A percentile compares a stretch with the other conserved stretches of the same genome.
Conservation (phyloP, 202 grass and related monocot species). For the Zizania palustris region DNA sequence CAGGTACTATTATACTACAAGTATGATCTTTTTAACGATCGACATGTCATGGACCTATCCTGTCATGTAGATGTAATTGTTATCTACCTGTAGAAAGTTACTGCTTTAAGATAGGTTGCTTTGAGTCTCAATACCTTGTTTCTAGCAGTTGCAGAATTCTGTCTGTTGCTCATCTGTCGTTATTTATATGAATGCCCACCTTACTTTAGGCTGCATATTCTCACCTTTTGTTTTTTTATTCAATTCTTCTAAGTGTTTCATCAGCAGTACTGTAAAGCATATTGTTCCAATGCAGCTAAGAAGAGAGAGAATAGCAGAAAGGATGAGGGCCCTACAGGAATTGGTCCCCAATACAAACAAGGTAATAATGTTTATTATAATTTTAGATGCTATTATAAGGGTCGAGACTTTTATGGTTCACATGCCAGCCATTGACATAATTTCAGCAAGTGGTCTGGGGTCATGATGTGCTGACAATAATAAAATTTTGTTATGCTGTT, state of each 20-base stretch:
- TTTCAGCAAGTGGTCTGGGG: conserved; percentile 41
- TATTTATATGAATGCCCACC: background rate
- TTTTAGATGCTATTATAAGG: conserved; percentile 41
- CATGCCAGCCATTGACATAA: conserved; percentile 51
- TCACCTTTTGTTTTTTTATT: conserved; percentile 2
- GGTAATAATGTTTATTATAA: conserved; percentile 52
- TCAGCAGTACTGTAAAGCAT: conserved; percentile 45
- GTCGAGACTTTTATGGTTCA: conserved; percentile 39
- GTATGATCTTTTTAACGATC: conserved; percentile 25
- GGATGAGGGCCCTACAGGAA: conserved; percentile 93
- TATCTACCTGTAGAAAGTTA: conserved; percentile 18
- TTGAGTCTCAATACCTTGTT: conserved; percentile 29
- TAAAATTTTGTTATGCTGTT: conserved; percentile 15
- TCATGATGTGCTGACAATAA: conserved; percentile 41
- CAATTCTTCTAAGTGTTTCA: conserved; percentile 31
- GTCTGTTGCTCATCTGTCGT: conserved; percentile 3
- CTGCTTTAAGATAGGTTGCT: conserved; percentile 7
- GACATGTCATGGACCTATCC: conserved; percentile 20
- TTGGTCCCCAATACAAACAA: conserved; percentile 99
- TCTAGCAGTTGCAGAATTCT: conserved; percentile 11
- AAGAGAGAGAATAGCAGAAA: conserved; percentile 99
- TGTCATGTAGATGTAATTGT: conserved; percentile 2
- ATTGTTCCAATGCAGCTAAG: conserved; percentile 70
- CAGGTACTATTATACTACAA: conserved; percentile 18
- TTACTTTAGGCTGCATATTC: conserved; percentile 10